Percentiles rank a stretch among this genome's conserved stretches.
Conservation (phyloP, 1,284 basidiomycete genomes). For the Apiotrichum mycotoxinovorans region DNA sequence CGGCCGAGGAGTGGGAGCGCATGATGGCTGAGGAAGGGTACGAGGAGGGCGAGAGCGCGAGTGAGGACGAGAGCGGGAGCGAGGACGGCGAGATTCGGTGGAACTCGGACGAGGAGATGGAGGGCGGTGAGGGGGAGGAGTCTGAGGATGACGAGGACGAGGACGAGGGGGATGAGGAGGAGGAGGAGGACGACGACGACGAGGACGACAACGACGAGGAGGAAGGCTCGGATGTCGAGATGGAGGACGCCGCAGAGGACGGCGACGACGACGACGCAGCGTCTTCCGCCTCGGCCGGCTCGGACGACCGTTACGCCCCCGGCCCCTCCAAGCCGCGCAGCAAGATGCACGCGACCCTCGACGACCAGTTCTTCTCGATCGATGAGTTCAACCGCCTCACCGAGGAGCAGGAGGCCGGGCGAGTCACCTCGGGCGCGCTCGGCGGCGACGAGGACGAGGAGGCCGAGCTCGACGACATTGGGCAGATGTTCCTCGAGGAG, state of each 20-base stretch:
- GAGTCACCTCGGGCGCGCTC: constrained; percentile 61
- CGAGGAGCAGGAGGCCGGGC: constrained; percentile 70
- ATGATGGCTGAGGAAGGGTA: constrained; percentile 34
- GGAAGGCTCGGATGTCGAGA: constrained; percentile 17
- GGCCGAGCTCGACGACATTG: constrained; percentile 52
- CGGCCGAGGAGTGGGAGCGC: constrained; percentile 37
- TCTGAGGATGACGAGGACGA: constrained; percentile 31
- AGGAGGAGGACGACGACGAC: constrained; percentile 56
- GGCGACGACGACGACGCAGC: constrained; percentile 25
- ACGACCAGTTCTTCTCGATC: constrained; percentile 91
- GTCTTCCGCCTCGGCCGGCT: constrained; percentile 24
- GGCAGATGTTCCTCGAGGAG: constrained; percentile 46
- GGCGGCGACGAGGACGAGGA: constrained; percentile 56
- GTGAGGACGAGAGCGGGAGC: constrained; percentile 6
- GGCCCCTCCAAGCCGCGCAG: constrained; percentile 40
- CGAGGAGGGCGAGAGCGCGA: constrained; percentile 25
- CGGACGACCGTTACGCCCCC: constrained; percentile 23
- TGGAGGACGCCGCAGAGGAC: constrained; percentile 40
- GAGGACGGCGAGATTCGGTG: constrained; percentile 6
- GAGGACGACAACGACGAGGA: constrained; percentile 30
- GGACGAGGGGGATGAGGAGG: constrained; percentile 55
- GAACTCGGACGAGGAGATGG: constrained; percentile 6
- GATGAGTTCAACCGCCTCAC: constrained; percentile 84
- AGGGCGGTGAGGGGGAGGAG: constrained; percentile 14
- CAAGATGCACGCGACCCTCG: constrained; percentile 60